Evolutionary conservation across 1,284 basidiomycete genomes (phyloP).

Genomic region (Athelia psychrophila): DNA sequence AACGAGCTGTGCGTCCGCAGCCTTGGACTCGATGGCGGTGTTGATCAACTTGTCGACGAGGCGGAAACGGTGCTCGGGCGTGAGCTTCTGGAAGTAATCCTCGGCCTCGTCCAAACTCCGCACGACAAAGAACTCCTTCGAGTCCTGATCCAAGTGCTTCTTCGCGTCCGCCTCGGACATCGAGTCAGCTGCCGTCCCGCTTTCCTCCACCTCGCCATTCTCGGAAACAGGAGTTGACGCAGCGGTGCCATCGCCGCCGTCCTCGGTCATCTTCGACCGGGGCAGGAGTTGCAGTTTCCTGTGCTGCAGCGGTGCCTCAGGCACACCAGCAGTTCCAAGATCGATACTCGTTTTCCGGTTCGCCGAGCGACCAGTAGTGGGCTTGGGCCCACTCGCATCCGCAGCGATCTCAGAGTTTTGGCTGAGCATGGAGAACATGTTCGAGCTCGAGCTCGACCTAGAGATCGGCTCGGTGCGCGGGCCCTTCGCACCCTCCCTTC

Average conservation of each 20-base stretch:
- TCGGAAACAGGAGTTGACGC: neutral
- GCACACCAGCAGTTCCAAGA: no score
- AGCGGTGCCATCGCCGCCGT: neutral
- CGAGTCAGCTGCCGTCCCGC: neutral
- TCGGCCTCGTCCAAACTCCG: conserved; percentile 86
- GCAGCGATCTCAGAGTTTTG: no score
- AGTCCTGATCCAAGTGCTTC: conserved; percentile 80
- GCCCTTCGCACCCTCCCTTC: no score
- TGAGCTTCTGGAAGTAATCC: conserved; percentile 75
- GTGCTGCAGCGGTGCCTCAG: neutral
- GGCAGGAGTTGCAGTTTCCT: neutral
- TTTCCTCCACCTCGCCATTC: neutral
- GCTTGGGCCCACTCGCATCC: no score
- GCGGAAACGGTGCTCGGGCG: conserved; percentile 55
- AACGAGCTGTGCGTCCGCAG: conserved; percentile 78
- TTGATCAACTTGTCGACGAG: conserved; percentile 76
- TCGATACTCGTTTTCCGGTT: no score
- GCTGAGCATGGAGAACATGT: no score
- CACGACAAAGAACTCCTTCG: conserved; percentile 74
- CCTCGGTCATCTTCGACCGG: neutral
- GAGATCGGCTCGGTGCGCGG: no score
- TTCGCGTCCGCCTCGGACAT: conserved; percentile 74
- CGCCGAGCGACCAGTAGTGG: no score
- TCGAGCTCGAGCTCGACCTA: no score
- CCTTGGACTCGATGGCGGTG: conserved; percentile 78